Base-by-base conservation (phyloP, 2,329 filamentous ascomycete species). In the Xylaria sp. region DNA sequence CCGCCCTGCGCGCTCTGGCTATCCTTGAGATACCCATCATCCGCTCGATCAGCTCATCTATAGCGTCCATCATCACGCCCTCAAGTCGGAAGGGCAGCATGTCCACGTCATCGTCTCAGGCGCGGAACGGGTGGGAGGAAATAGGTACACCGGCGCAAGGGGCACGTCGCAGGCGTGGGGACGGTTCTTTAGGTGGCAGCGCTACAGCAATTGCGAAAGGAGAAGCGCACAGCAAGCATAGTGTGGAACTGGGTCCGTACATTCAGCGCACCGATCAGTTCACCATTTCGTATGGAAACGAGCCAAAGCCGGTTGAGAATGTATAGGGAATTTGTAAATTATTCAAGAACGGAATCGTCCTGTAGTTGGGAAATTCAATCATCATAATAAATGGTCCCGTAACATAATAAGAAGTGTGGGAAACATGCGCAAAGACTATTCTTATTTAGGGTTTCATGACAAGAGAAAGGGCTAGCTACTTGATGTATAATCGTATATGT, bases 21-120 rank as follows among this genome's bases (percentile, higher is more conserved):
- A 20, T 48, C 25, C 13, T 56, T n/a, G 34, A 56, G 34, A n/a
- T 45, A 23, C 30, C 32, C 28, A n/a, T 60, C 18, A 23, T 60
- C 23, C 58, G 43, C 34, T 48, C 58, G 4, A 39, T 60, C 25
- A 23, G 45, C n/a, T 45, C 58, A 18, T 60, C 30, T 32, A 23
- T 32, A n/a, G 13, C n/a, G n/a, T 45, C 41, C 1, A 20, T 45
- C n/a, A 45, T 45, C 2, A 4, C n/a, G 3, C n/a, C 41, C 41
- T 45, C 41, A 5, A 45, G 41, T 23, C n/a, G 41, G n/a, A 45
- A 45, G 41, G n/a, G 41, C n/a, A 45, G 41, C 41, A 4, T 23
- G 41, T 20, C 41, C 20, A 3, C 8, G 9, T 45, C 41, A 0
- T 45, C 41, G 7, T 45, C 41, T 4, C 41, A 41, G 39, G 39